Evolutionary conservation across 768 basidiomycete species (phyloP).

Genomic region (Russula compacta): DNA sequence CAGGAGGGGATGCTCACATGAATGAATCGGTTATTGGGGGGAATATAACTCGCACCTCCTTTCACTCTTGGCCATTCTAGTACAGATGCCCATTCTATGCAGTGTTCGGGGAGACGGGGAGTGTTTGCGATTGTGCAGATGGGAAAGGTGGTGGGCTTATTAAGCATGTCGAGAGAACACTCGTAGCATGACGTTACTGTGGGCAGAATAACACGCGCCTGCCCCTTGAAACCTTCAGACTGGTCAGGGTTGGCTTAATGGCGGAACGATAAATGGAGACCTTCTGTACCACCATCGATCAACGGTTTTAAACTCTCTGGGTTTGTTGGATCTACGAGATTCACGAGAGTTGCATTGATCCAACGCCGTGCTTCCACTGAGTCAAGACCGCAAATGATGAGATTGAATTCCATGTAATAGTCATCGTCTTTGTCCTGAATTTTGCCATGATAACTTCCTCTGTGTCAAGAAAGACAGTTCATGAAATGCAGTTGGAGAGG

Average conservation of each 20-base stretch:
- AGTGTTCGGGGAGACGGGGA: slow-evolving; percentile 94
- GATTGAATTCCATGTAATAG: slow-evolving; percentile 94
- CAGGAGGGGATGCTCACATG: not conserved
- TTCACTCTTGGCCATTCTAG: slow-evolving; percentile 96
- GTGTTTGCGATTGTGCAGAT: slow-evolving; percentile 99
- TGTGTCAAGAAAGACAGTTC: slow-evolving; percentile 4
- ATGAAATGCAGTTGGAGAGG: slow-evolving; percentile 13
- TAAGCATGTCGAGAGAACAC: slow-evolving; percentile 96
- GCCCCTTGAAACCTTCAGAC: slow-evolving; percentile 86
- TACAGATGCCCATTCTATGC: slow-evolving; percentile 99
- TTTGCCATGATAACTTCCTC: slow-evolving; percentile 80
- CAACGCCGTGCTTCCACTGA: slow-evolving; percentile 95
- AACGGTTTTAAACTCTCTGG: slow-evolving; percentile 92
- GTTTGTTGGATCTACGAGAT: slow-evolving; percentile 86
- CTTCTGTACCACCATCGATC: slow-evolving; percentile 98
- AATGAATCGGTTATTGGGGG: not conserved
- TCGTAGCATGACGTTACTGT: slow-evolving; percentile 96
- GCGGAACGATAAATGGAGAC: slow-evolving; percentile 31
- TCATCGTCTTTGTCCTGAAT: slow-evolving; percentile 96
- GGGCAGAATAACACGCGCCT: slow-evolving; percentile 93
- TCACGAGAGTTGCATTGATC: slow-evolving; percentile 97
- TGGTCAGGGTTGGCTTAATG: not conserved
- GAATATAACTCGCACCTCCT: slow-evolving; percentile 48
- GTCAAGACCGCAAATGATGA: slow-evolving; percentile 95
- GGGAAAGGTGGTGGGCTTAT: slow-evolving; percentile 93